Evolutionary conservation across 441 rosid genomes (phyloP).

Genomic region (Mallotus japonicus): DNA sequence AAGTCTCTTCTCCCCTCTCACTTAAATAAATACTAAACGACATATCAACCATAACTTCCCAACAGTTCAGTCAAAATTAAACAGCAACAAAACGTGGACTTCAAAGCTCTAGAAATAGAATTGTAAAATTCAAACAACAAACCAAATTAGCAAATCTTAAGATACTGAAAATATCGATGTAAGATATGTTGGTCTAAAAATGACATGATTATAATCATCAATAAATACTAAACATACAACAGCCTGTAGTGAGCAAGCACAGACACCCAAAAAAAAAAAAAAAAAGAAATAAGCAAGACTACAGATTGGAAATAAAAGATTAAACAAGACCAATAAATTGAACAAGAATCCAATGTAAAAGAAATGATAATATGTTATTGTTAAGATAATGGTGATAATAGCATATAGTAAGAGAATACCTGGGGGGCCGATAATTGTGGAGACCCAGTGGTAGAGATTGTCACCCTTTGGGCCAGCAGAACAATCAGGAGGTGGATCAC

Average conservation of each 20-base stretch:
- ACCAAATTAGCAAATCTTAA: background rate
- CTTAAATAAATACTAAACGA: background rate
- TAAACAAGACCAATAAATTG: background rate
- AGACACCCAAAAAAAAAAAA: constrained; percentile 1
- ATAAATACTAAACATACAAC: background rate
- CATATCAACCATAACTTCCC: background rate
- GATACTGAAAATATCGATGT: background rate
- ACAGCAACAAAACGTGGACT: no score
- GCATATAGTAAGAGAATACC: constrained; percentile 30
- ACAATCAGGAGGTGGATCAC: constrained; percentile 73
- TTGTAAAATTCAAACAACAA: background rate
- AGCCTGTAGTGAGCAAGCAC: background rate
- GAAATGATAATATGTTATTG: no score
- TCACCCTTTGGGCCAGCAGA: constrained; percentile 94
- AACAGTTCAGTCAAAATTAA: background rate
- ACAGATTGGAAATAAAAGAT: background rate
- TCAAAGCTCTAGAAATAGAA: background rate
- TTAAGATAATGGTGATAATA: background rate
- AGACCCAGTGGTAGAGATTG: constrained; percentile 86
- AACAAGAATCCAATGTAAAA: background rate
- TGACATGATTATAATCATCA: background rate
- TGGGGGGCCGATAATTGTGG: constrained; percentile 76
- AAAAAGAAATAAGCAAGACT: background rate
- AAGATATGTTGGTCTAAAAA: background rate
- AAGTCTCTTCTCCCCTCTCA: no score